Base-by-base conservation (phyloP, 2,329 filamentous ascomycete species). In the Dothideomycetes sp. region DNA sequence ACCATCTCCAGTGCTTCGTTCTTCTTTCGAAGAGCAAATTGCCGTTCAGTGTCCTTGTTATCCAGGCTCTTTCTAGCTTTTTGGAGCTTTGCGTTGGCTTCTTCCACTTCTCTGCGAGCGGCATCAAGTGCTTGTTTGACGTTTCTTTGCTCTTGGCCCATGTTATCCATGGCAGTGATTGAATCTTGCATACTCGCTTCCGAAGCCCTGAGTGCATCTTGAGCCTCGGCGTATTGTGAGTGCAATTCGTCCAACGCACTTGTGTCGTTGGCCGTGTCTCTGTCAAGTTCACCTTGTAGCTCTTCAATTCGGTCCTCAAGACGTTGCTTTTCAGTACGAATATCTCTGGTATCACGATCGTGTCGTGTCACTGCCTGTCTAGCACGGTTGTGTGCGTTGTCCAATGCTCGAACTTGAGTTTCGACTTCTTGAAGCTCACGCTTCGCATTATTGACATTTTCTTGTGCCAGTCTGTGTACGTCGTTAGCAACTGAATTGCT, bases 251-350 rank as follows among this genome's bases (percentile, higher is more conserved):
- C 64, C 9, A 70, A 56, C 28, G 52, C 54, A 34, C 75, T 79
- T 53, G 86, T 84, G 67, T 36, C 61, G 64, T 43, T 43, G 13
- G 43, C 33, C 12, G 33, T 45, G 20, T 74, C 70, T 41, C 63
- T 64, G 15, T 76, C 73, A 30, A 79, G 64, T 10, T 73, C 80
- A 45, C 83, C 70, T 47, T 85, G 78, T 27, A 93, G 68, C 31
- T 77, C 74, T 40, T 76, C 73, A 22, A 82, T 68, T 5, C 68
- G 64, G 37, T 80, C 77, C 37, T 81, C 73, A 5, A 78, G 73
- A 37, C 65, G 62, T 46, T 85, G 79, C 23, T 72, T 56, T 3
- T 70, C 62, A 27, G 74, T 60, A 44, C 72, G 71, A 12, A 86
- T 59, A n/a, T 65, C 57, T 32, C 61, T 59, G 23, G 61, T 57